Evolutionary conservation across 371 early-diverging fungal species (phyloP), one percentile per base, ranked within the genome.

Genomic region (Mortierella sp.): DNA sequence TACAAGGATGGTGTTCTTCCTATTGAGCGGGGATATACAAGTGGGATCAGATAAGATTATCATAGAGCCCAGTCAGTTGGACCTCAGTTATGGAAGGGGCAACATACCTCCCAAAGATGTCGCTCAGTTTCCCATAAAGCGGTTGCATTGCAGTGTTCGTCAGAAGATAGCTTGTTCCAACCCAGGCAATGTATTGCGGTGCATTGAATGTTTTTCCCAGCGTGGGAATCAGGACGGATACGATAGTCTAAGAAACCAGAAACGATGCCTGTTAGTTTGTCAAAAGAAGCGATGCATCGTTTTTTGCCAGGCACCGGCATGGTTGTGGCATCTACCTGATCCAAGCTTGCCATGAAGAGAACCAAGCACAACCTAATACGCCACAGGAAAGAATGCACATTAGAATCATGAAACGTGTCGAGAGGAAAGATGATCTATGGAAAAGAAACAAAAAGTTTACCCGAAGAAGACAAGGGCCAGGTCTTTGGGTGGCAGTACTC

Each of bases 161-260:
- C 27, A 88, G 63, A n/a, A 91, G 67, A 66, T 84, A 91, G 19
- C 58, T 49, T 16, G 70, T 76, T 12, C 82, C 87, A 42, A 89
- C 81, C 89, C 87, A 89, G 3, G 85, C 66, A 58, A 85, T 79
- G 54, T 80, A 67, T 43, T 74, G 71, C 13, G 86, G 78, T 0
- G 85, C 80, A 41, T 90, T 73, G 65, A 93, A 93, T n/a, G 89
- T 87, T 24, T 83, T 83, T 38, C 89, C 87, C 55, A 93, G 89
- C 9, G 79, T 80, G 3, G 92, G 91, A 45, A 93, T 80, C 55
- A 91, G 86, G 1, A 88, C 90, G 1, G 91, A 81, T 38, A 94
- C 90, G 54, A 94, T 91, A 0, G 92, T 92, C 78, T 86, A 48
- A 23, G 34, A 14, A 30, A 10, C 16, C 31, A 16, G 23, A 54